Conservation (phyloP, 495 filamentous ascomycete species). For the Penicillium steckii region DNA sequence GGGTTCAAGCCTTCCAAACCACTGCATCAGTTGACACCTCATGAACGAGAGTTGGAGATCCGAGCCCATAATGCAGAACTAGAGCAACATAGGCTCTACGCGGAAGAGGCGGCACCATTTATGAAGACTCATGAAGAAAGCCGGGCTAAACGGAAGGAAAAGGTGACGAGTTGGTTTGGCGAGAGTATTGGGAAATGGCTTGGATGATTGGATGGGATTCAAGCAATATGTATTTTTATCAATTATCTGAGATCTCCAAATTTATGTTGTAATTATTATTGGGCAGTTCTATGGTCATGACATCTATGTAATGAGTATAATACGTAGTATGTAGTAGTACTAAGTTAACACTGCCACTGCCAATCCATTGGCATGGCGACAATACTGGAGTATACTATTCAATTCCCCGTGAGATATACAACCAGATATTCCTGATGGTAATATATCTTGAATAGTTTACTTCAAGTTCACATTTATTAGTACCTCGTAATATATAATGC, state of each 20-base stretch:
- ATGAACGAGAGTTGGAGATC: slow-evolving; percentile 66
- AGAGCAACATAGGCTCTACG: slow-evolving; percentile 55
- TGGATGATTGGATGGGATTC: slow-evolving; percentile 16
- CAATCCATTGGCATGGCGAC: too few relatives aligned
- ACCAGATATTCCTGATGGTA: too few relatives aligned
- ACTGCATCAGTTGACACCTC: slow-evolving; percentile 57
- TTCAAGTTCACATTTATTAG: too few relatives aligned
- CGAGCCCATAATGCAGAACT: slow-evolving; percentile 60
- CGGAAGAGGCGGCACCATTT: slow-evolving; percentile 49
- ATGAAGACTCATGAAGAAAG: slow-evolving; percentile 58
- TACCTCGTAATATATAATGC: too few relatives aligned
- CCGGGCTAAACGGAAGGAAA: slow-evolving; percentile 55
- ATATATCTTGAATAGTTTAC: too few relatives aligned
- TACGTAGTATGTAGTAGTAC: too few relatives aligned
- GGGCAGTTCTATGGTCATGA: too few relatives aligned
- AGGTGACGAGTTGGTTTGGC: slow-evolving; percentile 56
- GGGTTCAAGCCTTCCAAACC: slow-evolving; percentile 49
- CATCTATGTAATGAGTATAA: too few relatives aligned
- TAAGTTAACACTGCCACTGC: too few relatives aligned
- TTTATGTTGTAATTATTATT: neutral
- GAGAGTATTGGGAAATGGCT: slow-evolving; percentile 49
- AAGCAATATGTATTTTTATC: neutral
- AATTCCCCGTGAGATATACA: too few relatives aligned
- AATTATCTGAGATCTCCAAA: neutral
- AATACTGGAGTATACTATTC: too few relatives aligned